Evolutionary conservation across 1,284 basidiomycete genomes (phyloP).

Genomic region (Sporisorium graminicola): DNA sequence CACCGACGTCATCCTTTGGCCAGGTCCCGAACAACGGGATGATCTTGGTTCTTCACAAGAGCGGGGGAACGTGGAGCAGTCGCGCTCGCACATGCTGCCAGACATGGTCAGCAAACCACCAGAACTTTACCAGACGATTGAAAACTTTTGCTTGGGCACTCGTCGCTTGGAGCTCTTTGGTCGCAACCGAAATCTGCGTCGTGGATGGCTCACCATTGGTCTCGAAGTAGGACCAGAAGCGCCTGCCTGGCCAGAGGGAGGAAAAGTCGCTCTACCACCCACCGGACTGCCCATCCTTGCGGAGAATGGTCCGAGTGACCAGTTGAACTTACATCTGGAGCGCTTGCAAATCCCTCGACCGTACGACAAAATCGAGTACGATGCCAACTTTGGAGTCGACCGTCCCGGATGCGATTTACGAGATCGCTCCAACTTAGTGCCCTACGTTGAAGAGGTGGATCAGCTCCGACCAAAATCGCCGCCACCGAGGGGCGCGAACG

Average conservation of each 20-base stretch:
- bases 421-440: slow-evolving; percentile 60
- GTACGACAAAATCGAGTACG: slow-evolving; percentile 54
- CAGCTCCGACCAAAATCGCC: slow-evolving; percentile 63
- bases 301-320: slow-evolving; percentile 6
- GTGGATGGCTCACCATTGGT: slow-evolving; percentile 92
- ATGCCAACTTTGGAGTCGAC: slow-evolving; percentile 58
- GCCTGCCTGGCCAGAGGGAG: slow-evolving; percentile 29
- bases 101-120: slow-evolving; percentile 89
- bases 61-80: neutral
- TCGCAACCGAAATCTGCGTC: slow-evolving; percentile 78
- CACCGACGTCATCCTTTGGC: slow-evolving; percentile 97
- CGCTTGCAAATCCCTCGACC: slow-evolving; percentile 31
- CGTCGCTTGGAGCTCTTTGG: slow-evolving; percentile 93
- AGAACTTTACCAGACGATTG: slow-evolving; percentile 93
- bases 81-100: slow-evolving; percentile 19
- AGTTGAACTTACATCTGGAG: slow-evolving; percentile 12
- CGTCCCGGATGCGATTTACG: slow-evolving; percentile 57
- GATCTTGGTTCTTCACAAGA: slow-evolving; percentile 28
- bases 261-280: slow-evolving; percentile 11
- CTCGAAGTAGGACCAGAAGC: slow-evolving; percentile 59
- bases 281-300: slow-evolving; percentile 16
- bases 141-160: slow-evolving; percentile 96
- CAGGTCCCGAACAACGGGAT: slow-evolving; percentile 76
- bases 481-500: slow-evolving; percentile 24
- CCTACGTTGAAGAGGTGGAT: slow-evolving; percentile 56